Evolutionary conservation across 148 eudicot genomes (phyloP), one percentile per base, ranked within the genome.

Genomic region (Persicaria tinctoria): DNA sequence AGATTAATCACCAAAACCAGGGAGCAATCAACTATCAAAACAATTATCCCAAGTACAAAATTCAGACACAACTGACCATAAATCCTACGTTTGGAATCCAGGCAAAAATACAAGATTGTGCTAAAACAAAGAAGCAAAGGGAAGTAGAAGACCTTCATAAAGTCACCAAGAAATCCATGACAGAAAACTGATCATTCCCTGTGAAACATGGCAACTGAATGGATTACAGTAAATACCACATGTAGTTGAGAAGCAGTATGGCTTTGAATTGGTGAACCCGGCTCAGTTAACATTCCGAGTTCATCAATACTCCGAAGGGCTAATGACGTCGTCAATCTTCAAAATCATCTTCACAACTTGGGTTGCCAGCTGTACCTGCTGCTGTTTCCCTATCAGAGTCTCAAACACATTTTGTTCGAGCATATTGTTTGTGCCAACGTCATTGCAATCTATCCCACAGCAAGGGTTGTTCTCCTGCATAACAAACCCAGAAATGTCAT

Each of bases 291-390:
- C 4, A 14, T 0, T 41, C 47, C 49, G 18, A 46, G 51, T n/a
- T 9, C 72, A 17, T 88, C 80, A 94, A 77, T 83, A 95, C 12
- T 89, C 96, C 0, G 97, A 85, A 23, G 98, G 93, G 8, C 88
- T 79, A 51, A 95, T 92, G 77, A 95, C 96, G 75, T 92, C 98
- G 14, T 95, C 98, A 20, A 95, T 92, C 88, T 95, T 95, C 79
- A 95, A 82, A 49, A 95, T 95, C 98, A 95, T 95, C 86, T 90
- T 95, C 18, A 95, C 98, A 47, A 95, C 98, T 79, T 95, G 98
- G 41, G 98, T 95, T 41, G 97, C 98, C 6, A 95, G 92, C 82
- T 90, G 70, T 45, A 95, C 76, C 83, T 95, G 97, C 80, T 92
- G 98, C 75, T 92, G 93, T 84, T 95, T 95, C 72, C 98, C 97